Conservation (phyloP, 768 basidiomycete genomes). For the Aureoboletus auriporus region DNA sequence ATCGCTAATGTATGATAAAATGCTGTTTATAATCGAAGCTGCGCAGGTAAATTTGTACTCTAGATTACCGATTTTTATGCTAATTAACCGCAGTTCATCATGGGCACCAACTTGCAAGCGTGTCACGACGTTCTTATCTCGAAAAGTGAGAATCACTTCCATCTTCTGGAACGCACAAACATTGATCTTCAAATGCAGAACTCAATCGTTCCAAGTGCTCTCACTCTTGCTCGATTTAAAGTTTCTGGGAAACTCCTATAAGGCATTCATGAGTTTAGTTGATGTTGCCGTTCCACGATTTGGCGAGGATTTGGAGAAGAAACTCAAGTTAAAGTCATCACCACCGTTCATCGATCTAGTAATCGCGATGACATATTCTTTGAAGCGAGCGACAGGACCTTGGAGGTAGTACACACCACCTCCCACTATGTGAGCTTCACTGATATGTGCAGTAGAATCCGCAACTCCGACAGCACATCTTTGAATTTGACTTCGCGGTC, state of each 20-base stretch:
- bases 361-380: constrained; percentile 60
- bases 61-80: not conserved
- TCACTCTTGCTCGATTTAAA: constrained; percentile 85
- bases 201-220: constrained; percentile 83
- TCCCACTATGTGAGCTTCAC: not conserved
- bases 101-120: constrained; percentile 78
- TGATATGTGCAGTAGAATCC: constrained; percentile 21
- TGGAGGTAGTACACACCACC: constrained; percentile 39
- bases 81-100: constrained; percentile 61
- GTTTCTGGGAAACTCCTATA: constrained; percentile 88
- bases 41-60: constrained; percentile 64
- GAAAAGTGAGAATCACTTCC: constrained; percentile 56
- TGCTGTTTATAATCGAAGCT: constrained; percentile 75
- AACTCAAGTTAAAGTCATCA: constrained; percentile 15
- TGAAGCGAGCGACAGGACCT: constrained; percentile 61
- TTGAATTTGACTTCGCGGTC: constrained; percentile 87
- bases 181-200: constrained; percentile 87
- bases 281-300: constrained; percentile 89
- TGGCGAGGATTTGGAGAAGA: constrained; percentile 44
- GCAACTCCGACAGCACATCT: constrained; percentile 52
- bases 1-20: constrained; percentile 92
- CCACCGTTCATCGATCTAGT: constrained; percentile 25
- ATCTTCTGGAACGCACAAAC: constrained; percentile 89
- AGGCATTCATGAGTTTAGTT: constrained; percentile 86
- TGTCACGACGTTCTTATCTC: constrained; percentile 77